Percentiles rank a stretch among this genome's conserved stretches.
Conservation (phyloP, 129 eudicot genomes). For the Heracleum sosnowskyi region DNA sequence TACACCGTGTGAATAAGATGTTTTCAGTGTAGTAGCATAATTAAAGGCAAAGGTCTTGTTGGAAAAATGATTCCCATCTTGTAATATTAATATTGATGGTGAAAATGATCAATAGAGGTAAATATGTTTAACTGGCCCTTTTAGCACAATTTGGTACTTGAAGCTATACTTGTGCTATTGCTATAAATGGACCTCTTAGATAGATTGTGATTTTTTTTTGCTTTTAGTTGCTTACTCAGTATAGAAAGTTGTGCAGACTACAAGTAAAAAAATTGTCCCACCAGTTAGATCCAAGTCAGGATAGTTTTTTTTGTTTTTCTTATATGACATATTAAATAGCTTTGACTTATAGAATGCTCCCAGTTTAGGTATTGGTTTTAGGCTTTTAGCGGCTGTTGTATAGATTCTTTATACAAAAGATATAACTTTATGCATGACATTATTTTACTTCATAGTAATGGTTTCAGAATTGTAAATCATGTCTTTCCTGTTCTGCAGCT, state of each 20-base stretch:
- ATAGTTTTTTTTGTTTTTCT: not conserved
- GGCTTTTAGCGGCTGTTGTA: not conserved
- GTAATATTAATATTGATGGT: not conserved
- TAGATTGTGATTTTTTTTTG: no score
- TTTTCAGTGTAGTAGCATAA: not conserved
- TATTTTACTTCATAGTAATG: not conserved
- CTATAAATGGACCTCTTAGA: not conserved
- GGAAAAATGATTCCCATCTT: not conserved
- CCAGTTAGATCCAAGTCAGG: not conserved
- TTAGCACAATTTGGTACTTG: not conserved
- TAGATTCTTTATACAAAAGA: not conserved
- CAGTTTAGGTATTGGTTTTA: not conserved
- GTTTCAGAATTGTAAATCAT: not conserved
- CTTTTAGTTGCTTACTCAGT: not conserved
- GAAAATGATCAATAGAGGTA: not conserved
- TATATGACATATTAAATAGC: not conserved
- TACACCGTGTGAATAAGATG: not conserved
- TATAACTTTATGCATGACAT: not conserved
- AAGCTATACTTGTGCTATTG: not conserved
- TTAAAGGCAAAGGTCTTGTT: not conserved
- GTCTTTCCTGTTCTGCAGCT: conserved; percentile 33
- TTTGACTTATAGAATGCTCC: not conserved
- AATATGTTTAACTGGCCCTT: not conserved
- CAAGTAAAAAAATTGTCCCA: not conserved
- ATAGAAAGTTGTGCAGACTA: not conserved